These are phyloP conservation scores for Farysia itapuensis DNA, from an alignment of 1,284 basidiomycete species.

Conservation along the genomic window DNA sequence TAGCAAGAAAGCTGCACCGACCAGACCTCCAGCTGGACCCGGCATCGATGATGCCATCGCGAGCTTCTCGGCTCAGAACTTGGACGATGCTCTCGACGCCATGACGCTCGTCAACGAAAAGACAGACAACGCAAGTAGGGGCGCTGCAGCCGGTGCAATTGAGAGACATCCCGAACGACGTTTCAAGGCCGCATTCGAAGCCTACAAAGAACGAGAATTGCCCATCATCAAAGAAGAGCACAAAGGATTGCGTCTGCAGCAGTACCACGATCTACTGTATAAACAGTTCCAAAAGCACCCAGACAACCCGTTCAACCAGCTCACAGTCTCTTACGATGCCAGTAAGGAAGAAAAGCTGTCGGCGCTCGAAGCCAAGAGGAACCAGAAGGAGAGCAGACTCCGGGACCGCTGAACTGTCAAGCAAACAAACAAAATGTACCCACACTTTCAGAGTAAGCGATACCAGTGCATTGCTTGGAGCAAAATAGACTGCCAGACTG, in stretches of 20 bases:
- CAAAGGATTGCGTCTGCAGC: conserved; percentile 78
- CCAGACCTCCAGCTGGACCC: conserved; percentile 16
- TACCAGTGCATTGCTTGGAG: no score
- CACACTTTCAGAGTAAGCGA: no score
- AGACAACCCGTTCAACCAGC: conserved; percentile 75
- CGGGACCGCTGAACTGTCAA: conserved; percentile 10
- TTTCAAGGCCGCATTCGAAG: conserved; percentile 75
- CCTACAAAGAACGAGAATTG: conserved; percentile 84
- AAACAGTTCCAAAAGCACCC: conserved; percentile 70
- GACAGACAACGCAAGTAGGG: conserved; percentile 80
- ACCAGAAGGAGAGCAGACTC: conserved; percentile 51
- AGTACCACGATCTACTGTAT: conserved; percentile 68
- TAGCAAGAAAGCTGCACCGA: conserved; percentile 19
- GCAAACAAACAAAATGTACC: no score
- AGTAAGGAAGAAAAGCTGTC: conserved; percentile 77
- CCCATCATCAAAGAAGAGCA: conserved; percentile 77
- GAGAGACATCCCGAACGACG: conserved; percentile 91
- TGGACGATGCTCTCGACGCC: conserved; percentile 89
- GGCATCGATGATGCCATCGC: conserved; percentile 46
- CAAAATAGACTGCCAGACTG: no score
- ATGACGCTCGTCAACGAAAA: conserved; percentile 84
- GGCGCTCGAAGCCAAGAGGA: conserved; percentile 66
- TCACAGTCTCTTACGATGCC: conserved; percentile 73
- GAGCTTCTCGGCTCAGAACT: conserved; percentile 76
- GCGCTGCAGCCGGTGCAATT: conserved; percentile 70